Conservation (phyloP, 768 basidiomycete genomes). For the Arthromyces matolae region DNA sequence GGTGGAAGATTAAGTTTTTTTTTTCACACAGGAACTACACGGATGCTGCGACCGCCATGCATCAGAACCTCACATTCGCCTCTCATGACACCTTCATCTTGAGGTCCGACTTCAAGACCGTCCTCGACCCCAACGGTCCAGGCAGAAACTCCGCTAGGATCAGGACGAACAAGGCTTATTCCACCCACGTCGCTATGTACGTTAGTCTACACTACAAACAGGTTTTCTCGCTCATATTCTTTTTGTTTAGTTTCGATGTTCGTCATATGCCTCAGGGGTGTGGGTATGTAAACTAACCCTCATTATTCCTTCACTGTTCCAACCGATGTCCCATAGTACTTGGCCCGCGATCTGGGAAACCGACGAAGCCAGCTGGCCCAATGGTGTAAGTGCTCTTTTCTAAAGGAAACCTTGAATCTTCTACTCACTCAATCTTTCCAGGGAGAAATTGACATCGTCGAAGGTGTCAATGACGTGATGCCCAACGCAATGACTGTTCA, state of each 20-base stretch:
- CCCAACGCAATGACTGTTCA: constrained; percentile 37
- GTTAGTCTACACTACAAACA: constrained; percentile 20
- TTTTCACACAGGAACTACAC: constrained; percentile 38
- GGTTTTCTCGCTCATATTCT: not conserved
- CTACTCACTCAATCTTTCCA: not conserved
- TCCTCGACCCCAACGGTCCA: constrained; percentile 40
- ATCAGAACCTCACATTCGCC: constrained; percentile 51
- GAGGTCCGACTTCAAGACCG: constrained; percentile 46
- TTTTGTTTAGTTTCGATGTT: constrained; percentile 32
- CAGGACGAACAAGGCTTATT: constrained; percentile 46
- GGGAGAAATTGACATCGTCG: constrained; percentile 40
- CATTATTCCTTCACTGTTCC: no score
- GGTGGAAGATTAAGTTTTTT: no score
- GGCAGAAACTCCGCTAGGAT: constrained; percentile 59
- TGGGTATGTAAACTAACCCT: no score
- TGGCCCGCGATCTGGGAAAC: constrained; percentile 45
- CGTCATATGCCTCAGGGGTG: constrained; percentile 56
- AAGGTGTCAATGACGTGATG: constrained; percentile 37
- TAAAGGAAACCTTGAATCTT: not conserved
- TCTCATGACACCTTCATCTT: constrained; percentile 48
- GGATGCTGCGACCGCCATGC: constrained; percentile 32
- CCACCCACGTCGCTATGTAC: constrained; percentile 50
- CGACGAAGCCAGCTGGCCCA: constrained; percentile 38
- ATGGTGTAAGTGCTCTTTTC: constrained; percentile 20
- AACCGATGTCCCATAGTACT: constrained; percentile 18